Evolutionary conservation across 768 basidiomycete species (phyloP).

Genomic region (Boletus bicolor): DNA sequence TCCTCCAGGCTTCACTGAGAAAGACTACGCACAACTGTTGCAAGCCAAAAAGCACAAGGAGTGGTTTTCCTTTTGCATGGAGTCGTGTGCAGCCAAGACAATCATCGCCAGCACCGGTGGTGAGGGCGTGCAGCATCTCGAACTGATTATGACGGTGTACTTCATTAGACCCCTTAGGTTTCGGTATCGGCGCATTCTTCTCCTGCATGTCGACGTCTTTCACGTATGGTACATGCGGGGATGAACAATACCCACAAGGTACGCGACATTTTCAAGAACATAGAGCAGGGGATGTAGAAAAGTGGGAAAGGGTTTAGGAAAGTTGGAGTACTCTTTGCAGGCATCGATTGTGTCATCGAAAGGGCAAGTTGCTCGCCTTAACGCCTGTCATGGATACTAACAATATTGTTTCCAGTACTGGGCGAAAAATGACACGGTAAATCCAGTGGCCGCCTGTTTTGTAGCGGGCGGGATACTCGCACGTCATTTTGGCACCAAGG

Average conservation of each 20-base stretch:
- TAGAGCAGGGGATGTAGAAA: conserved; percentile 89
- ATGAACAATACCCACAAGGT: conserved; percentile 74
- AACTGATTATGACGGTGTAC: background rate
- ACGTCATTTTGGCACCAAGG: conserved; percentile 79
- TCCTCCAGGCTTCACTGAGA: conserved; percentile 80
- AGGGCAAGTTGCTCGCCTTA: conserved; percentile 56
- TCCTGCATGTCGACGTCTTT: conserved; percentile 95
- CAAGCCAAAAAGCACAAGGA: conserved; percentile 78
- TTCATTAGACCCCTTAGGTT: conserved; percentile 47
- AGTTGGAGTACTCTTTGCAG: conserved; percentile 92
- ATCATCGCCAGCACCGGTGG: conserved; percentile 79
- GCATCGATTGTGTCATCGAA: conserved; percentile 93
- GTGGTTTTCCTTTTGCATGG: conserved; percentile 69
- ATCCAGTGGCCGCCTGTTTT: conserved; percentile 85
- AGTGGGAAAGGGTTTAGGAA: conserved; percentile 92
- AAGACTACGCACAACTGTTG: conserved; percentile 63
- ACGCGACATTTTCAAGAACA: conserved; percentile 83
- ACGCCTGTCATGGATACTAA: background rate
- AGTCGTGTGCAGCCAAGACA: conserved; percentile 84
- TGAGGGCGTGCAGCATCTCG: conserved; percentile 37
- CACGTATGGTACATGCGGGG: conserved; percentile 71
- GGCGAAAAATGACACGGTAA: conserved; percentile 92
- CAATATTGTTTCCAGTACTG: conserved; percentile 62
- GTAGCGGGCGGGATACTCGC: conserved; percentile 87
- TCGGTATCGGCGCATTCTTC: conserved; percentile 92